phyloP scores from a whole-genome alignment of 495 filamentous ascomycete species.

The Cercophora newfieldiana region DNA sequence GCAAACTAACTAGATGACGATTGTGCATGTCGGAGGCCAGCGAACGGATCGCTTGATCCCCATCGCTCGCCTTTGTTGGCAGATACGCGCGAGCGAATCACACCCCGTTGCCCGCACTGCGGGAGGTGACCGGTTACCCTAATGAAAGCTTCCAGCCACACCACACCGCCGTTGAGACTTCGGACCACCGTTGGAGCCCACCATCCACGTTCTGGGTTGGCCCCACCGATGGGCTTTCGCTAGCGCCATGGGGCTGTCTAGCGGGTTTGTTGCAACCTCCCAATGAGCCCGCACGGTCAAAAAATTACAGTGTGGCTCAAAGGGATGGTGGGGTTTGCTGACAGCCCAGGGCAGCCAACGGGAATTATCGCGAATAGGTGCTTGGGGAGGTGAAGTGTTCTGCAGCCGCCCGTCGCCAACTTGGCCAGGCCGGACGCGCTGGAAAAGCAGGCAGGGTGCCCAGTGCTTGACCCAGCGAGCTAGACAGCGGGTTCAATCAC shows the following conservation, averaged over 20 bases:
- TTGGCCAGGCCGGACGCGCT: slow-evolving; percentile 21
- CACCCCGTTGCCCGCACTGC: not conserved
- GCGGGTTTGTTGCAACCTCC: slow-evolving; percentile 15
- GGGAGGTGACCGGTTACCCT: not conserved
- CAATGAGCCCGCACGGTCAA: slow-evolving; percentile 13
- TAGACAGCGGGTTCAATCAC: slow-evolving; percentile 19
- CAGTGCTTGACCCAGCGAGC: slow-evolving; percentile 14
- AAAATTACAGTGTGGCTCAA: slow-evolving; percentile 18
- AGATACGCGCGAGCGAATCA: slow-evolving; percentile 7
- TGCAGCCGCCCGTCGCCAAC: slow-evolving; percentile 32
- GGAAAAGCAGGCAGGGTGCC: slow-evolving; percentile 16
- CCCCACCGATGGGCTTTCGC: slow-evolving; percentile 5
- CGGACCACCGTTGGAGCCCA: slow-evolving; percentile 15
- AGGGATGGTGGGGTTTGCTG: not conserved
- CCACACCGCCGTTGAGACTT: slow-evolving; percentile 33
- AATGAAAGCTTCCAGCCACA: slow-evolving; percentile 19
- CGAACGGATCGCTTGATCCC: slow-evolving; percentile 30
- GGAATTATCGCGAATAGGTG: slow-evolving; percentile 18
- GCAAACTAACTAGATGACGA: slow-evolving; percentile 30
- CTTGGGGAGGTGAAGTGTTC: slow-evolving; percentile 17
- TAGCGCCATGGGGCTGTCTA: slow-evolving; percentile 15
- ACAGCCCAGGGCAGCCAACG: slow-evolving; percentile 13
- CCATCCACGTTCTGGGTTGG: slow-evolving; percentile 8
- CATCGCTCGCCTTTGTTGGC: not conserved
- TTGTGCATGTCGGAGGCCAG: slow-evolving; percentile 17